A percentile compares a stretch with the other conserved stretches of the same genome.
Evolutionary conservation across 2,329 filamentous ascomycete genomes (phyloP).

Genomic region (Fusarium foetens): DNA sequence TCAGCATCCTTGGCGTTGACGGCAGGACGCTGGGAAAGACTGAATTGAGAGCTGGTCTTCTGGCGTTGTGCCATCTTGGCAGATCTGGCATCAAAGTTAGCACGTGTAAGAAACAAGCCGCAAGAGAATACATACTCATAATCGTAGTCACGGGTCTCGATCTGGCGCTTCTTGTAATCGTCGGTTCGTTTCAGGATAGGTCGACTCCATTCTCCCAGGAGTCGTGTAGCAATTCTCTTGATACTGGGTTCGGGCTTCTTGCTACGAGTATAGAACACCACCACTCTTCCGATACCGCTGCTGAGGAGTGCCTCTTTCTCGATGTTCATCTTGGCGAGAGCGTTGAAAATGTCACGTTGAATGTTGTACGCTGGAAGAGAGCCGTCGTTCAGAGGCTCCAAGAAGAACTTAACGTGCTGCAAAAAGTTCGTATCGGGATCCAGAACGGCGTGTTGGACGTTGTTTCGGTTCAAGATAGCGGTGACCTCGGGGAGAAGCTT

Average conservation of each 20-base stretch:
- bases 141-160: conserved; percentile 72
- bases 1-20: conserved; percentile 60
- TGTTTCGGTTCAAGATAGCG: conserved; percentile 87
- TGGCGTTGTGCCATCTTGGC: conserved; percentile 64
- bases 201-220: conserved; percentile 95
- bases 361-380: conserved; percentile 97
- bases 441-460: conserved; percentile 83
- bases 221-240: conserved; percentile 90
- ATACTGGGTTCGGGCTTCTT: conserved; percentile 88
- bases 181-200: conserved; percentile 94
- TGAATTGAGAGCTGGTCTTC: conserved; percentile 60
- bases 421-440: conserved; percentile 96
- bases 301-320: conserved; percentile 90
- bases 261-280: conserved; percentile 96
- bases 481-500: conserved; percentile 93
- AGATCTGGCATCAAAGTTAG: conserved; percentile 54
- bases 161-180: conserved; percentile 87
- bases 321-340: conserved; percentile 82
- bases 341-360: conserved; percentile 90
- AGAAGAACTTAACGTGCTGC: conserved; percentile 95
- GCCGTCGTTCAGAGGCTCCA: conserved; percentile 94
- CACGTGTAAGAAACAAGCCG: not conserved
- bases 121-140: conserved; percentile 60
- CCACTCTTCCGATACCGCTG: conserved; percentile 94
- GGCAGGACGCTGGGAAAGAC: conserved; percentile 61